These are phyloP conservation scores for Phanerodontia chrysosporium DNA, from an alignment of 768 basidiomycete species.

Conservation along the genomic window DNA sequence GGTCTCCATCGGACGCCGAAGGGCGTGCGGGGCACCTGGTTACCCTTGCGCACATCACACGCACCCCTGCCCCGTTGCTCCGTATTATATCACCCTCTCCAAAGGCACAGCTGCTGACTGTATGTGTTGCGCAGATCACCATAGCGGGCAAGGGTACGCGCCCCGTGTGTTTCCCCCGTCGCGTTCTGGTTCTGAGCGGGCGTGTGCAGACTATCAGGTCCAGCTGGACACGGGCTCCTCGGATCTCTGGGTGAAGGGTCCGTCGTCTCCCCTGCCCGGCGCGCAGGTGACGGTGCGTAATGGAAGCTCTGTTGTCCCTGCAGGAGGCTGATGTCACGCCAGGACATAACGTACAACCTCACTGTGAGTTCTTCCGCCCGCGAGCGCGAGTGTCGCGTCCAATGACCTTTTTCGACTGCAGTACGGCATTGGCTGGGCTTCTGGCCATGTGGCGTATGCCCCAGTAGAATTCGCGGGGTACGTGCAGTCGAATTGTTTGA, in stretches of 20 bases:
- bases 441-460: slow-evolving; percentile 59
- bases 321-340: not conserved
- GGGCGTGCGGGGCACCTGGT: not conserved
- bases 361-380: slow-evolving; percentile 40
- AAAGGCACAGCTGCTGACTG: not conserved
- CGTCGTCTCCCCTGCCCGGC: slow-evolving; percentile 16
- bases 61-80: not conserved
- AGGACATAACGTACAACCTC: slow-evolving; percentile 47
- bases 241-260: slow-evolving; percentile 59
- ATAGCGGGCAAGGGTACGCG: slow-evolving; percentile 56
- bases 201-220: slow-evolving; percentile 53
- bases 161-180: slow-evolving; percentile 2
- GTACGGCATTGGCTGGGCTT: slow-evolving; percentile 83
- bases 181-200: not conserved
- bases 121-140: slow-evolving; percentile 45
- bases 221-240: slow-evolving; percentile 86
- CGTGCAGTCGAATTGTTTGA: slow-evolving; percentile 21
- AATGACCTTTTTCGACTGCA: slow-evolving; percentile 26
- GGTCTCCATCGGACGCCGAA: slow-evolving; percentile 5
- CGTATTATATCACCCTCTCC: too few species aligned
- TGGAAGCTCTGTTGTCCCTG: not conserved
- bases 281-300: slow-evolving; percentile 20
- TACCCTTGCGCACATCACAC: too few species aligned
- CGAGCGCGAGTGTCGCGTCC: not conserved
- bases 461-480: slow-evolving; percentile 69